These are phyloP conservation scores for Avena sativa DNA, from an alignment of 176 grass and related monocot species.

Conservation along the genomic window DNA sequence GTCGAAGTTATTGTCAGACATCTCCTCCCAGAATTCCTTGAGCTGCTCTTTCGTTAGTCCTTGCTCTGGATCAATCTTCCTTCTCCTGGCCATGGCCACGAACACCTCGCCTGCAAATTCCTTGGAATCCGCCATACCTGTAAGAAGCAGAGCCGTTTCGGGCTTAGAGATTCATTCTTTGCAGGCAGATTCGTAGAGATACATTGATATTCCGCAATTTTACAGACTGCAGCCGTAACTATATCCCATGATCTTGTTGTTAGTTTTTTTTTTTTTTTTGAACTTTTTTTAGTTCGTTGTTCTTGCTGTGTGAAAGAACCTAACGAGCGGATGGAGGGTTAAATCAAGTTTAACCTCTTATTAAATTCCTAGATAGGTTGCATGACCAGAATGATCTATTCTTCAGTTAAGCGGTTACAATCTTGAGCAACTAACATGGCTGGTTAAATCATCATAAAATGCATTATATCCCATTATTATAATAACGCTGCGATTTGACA, in stretches of 20 bases:
- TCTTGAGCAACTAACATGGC: neutral
- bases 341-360: neutral
- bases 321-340: neutral
- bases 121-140: slow-evolving; percentile 97
- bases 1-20: slow-evolving; percentile 94
- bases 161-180: neutral
- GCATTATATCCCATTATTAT: neutral
- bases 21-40: slow-evolving; percentile 91
- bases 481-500: no score
- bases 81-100: slow-evolving; percentile 68
- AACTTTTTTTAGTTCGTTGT: neutral
- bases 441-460: neutral
- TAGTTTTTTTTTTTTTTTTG: no score
- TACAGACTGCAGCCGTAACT: neutral
- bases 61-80: slow-evolving; percentile 57
- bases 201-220: neutral
- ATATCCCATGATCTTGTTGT: neutral
- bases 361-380: neutral
- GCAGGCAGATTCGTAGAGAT: neutral
- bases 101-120: slow-evolving; percentile 86
- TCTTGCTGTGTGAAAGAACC: neutral
- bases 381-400: neutral
- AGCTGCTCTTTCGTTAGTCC: slow-evolving; percentile 78
- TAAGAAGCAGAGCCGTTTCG: neutral
- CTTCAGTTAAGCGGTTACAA: neutral